These are phyloP conservation scores for Dactylellina sp. DNA, from an alignment of 2,329 filamentous ascomycete species.

Conservation along the genomic window DNA sequence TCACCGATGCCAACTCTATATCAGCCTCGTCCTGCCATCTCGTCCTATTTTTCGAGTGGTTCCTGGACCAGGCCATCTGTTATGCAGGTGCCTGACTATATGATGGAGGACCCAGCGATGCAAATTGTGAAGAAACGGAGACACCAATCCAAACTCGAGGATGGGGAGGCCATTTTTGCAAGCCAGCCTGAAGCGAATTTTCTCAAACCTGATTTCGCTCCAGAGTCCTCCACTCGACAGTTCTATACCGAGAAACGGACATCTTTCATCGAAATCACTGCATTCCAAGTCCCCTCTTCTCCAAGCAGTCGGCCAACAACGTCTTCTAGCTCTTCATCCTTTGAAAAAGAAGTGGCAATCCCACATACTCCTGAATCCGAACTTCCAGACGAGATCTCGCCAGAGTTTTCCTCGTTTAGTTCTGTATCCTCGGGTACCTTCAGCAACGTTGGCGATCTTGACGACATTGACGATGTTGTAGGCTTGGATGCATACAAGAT, in stretches of 20 bases:
- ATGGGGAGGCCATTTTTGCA: slow-evolving; percentile 41
- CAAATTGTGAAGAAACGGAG: slow-evolving; percentile 54
- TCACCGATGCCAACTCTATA: slow-evolving; percentile 51
- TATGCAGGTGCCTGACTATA: slow-evolving; percentile 37
- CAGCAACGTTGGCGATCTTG: slow-evolving; percentile 52
- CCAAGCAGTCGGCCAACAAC: slow-evolving; percentile 38
- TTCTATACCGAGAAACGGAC: slow-evolving; percentile 53
- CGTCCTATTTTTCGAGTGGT: slow-evolving; percentile 40
- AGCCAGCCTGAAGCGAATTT: slow-evolving; percentile 19
- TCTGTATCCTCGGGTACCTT: slow-evolving; percentile 55
- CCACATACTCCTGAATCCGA: slow-evolving; percentile 51
- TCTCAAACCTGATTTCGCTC: slow-evolving; percentile 41
- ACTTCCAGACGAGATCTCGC: slow-evolving; percentile 50
- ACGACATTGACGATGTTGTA: slow-evolving; percentile 41
- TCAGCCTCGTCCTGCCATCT: slow-evolving; percentile 40
- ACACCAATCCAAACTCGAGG: slow-evolving; percentile 53
- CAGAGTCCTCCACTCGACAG: slow-evolving; percentile 36
- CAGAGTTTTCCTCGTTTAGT: slow-evolving; percentile 55
- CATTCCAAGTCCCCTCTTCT: slow-evolving; percentile 51
- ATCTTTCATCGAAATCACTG: slow-evolving; percentile 51
- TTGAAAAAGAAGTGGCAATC: slow-evolving; percentile 48
- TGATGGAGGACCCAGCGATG: slow-evolving; percentile 56
- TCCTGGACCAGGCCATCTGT: slow-evolving; percentile 45
- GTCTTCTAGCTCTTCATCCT: slow-evolving; percentile 27
- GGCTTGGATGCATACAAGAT: slow-evolving; percentile 48